Evolutionary conservation across 208 protist species (phyloP).

Genomic region (Leishmania major): DNA sequence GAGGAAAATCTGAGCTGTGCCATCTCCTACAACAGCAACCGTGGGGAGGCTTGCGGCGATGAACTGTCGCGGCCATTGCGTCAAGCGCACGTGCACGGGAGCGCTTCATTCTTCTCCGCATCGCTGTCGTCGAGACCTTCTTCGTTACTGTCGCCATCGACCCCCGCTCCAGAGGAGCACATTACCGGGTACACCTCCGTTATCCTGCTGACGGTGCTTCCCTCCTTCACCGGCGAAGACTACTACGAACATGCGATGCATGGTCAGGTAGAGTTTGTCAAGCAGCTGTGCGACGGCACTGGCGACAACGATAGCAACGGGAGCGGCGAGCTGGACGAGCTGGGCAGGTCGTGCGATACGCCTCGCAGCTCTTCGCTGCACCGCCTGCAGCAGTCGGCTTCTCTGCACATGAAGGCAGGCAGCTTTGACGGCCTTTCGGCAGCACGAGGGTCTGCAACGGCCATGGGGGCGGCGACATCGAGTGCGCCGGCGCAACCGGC

Average conservation of each 20-base stretch:
- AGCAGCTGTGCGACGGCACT: slow-evolving; percentile 1
- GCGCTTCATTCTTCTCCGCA: slow-evolving; percentile 1
- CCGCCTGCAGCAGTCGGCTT: neutral
- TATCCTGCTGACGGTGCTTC: neutral
- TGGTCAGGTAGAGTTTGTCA: slow-evolving; percentile 4
- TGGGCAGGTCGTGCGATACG: neutral
- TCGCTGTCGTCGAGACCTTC: slow-evolving; percentile 4
- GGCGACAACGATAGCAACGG: neutral
- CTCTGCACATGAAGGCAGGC: neutral
- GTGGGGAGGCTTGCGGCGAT: neutral
- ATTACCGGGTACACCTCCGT: neutral
- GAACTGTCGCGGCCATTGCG: neutral
- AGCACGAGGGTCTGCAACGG: neutral
- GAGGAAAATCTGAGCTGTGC: neutral
- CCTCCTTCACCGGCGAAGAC: neutral
- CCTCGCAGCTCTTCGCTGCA: neutral
- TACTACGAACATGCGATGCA: slow-evolving; percentile 7
- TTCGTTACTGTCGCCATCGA: neutral
- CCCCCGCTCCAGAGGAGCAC: neutral
- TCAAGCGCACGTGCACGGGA: neutral
- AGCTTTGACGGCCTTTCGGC: neutral
- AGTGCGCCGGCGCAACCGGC: neutral
- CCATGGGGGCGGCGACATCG: neutral
- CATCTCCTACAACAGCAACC: neutral
- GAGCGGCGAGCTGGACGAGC: neutral